Percentiles rank a stretch among this genome's conserved stretches.
Evolutionary conservation across 768 basidiomycete species (phyloP).

Genomic region (Piloderma croceum): DNA sequence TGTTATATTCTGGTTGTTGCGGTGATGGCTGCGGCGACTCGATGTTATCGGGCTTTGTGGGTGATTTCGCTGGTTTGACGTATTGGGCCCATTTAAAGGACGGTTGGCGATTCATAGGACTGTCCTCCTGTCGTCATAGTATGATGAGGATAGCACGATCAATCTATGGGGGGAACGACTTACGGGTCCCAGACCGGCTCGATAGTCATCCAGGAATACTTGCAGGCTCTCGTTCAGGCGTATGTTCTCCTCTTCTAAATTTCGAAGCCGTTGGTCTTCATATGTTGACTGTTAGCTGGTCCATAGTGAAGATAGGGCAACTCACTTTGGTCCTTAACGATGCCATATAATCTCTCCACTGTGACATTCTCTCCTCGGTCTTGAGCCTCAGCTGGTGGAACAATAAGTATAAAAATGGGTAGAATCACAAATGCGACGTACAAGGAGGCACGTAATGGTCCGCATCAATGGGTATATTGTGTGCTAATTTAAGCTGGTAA

Average conservation of each 20-base stretch:
- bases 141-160: too few species aligned
- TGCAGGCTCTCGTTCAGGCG: slow-evolving; percentile 59
- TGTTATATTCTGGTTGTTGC: slow-evolving; percentile 70
- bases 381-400: slow-evolving; percentile 47
- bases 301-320: slow-evolving; percentile 2
- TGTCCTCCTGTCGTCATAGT: slow-evolving; percentile 26
- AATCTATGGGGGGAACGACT: too few species aligned
- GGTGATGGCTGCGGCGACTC: slow-evolving; percentile 82
- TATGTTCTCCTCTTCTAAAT: slow-evolving; percentile 75
- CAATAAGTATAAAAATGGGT: slow-evolving; percentile 1
- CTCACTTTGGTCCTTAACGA: slow-evolving; percentile 74
- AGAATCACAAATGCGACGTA: slow-evolving; percentile 33
- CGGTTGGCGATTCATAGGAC: slow-evolving; percentile 59
- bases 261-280: slow-evolving; percentile 60
- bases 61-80: slow-evolving; percentile 70
- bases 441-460: slow-evolving; percentile 88
- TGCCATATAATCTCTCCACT: slow-evolving; percentile 58
- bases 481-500: slow-evolving; percentile 80
- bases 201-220: slow-evolving; percentile 66
- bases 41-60: slow-evolving; percentile 63
- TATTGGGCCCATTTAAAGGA: slow-evolving; percentile 90
- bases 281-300: slow-evolving; percentile 6
- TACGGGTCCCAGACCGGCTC: too few species aligned
- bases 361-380: slow-evolving; percentile 50
- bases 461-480: slow-evolving; percentile 76